Percentiles rank a stretch among this genome's conserved stretches.
These are phyloP conservation scores for Eustoma russellianum DNA, from an alignment of 257 asterid genomes.

Conservation along the genomic window DNA sequence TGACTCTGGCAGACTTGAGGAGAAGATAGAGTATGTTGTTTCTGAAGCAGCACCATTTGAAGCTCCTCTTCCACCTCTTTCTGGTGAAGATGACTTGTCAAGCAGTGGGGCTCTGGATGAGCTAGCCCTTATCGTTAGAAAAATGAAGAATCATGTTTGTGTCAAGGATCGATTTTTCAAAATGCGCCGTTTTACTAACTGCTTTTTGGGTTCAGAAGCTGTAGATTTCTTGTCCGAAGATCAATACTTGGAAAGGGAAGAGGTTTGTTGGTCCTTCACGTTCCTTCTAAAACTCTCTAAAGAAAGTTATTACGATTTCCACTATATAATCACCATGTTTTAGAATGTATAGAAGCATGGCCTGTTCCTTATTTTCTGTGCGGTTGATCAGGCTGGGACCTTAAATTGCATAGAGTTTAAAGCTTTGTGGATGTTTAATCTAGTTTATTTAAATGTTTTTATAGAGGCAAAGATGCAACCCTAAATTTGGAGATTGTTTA, in stretches of 20 bases:
- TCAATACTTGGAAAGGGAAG: slow-evolving; percentile 84
- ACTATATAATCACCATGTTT: too few species aligned
- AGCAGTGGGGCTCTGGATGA: slow-evolving; percentile 73
- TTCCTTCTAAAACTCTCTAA: neutral
- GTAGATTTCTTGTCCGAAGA: slow-evolving; percentile 85
- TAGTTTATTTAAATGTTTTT: too few species aligned
- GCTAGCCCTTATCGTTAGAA: slow-evolving; percentile 68
- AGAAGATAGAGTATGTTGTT: slow-evolving; percentile 70
- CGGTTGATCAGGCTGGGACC: too few species aligned
- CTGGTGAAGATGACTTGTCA: slow-evolving; percentile 87
- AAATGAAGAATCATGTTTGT: slow-evolving; percentile 52
- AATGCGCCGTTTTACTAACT: slow-evolving; percentile 58
- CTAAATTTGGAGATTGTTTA: too few species aligned
- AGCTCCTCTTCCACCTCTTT: slow-evolving; percentile 88
- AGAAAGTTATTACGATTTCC: too few species aligned
- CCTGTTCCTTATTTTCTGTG: too few species aligned
- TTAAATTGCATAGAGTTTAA: too few species aligned
- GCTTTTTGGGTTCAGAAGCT: slow-evolving; percentile 79
- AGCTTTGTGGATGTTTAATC: too few species aligned
- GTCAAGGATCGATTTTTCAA: slow-evolving; percentile 67
- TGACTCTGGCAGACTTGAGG: slow-evolving; percentile 62
- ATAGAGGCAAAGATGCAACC: too few species aligned
- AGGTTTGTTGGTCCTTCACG: slow-evolving; percentile 37
- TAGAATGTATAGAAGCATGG: too few species aligned
- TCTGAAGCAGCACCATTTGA: slow-evolving; percentile 63